Conservation (phyloP, 108 stramenopile genomes). For the Cyclotella kingstonii region DNA sequence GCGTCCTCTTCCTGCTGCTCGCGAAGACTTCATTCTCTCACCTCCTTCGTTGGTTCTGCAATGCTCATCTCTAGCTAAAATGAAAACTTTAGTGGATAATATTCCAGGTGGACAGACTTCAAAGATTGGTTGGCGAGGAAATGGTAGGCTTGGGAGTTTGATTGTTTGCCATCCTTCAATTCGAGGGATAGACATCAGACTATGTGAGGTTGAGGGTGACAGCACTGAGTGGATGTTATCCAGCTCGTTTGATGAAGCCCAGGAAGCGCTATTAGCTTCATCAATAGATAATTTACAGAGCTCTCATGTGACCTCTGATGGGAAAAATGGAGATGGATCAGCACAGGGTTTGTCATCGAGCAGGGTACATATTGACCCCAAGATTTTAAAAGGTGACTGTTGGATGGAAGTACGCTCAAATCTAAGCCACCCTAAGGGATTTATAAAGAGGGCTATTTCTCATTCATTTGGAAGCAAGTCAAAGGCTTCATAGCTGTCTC, state of each 20-base stretch:
- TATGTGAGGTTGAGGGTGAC: slow-evolving; percentile 35
- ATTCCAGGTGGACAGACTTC: slow-evolving; percentile 26
- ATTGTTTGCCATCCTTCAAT: slow-evolving; percentile 62
- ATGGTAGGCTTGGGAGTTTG: slow-evolving; percentile 50
- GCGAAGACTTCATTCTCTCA: slow-evolving; percentile 58
- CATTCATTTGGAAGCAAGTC: slow-evolving; percentile 1
- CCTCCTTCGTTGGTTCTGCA: slow-evolving; percentile 75
- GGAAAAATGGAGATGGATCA: slow-evolving; percentile 12
- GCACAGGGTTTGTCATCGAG: slow-evolving; percentile 16
- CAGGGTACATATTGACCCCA: slow-evolving; percentile 28
- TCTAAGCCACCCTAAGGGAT: slow-evolving; percentile 64
- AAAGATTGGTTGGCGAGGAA: slow-evolving; percentile 62
- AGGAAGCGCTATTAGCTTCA: slow-evolving; percentile 73
- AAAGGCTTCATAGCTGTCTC: too few relatives aligned
- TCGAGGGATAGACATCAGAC: slow-evolving; percentile 65
- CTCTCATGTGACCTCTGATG: slow-evolving; percentile 53
- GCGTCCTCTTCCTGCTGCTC: slow-evolving; percentile 72
- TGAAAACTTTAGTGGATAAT: slow-evolving; percentile 10
- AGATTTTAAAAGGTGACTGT: slow-evolving; percentile 58
- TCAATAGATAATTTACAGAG: slow-evolving; percentile 76
- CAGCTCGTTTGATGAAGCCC: slow-evolving; percentile 77
- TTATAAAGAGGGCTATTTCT: slow-evolving; percentile 32
- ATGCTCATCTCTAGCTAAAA: slow-evolving; percentile 20
- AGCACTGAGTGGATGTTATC: slow-evolving; percentile 27
- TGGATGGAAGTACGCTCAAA: slow-evolving; percentile 86